Percentiles rank a stretch among this genome's conserved stretches.
Evolutionary conservation across 495 filamentous ascomycete species (phyloP).

Genomic region (Aspergillus sparsus): DNA sequence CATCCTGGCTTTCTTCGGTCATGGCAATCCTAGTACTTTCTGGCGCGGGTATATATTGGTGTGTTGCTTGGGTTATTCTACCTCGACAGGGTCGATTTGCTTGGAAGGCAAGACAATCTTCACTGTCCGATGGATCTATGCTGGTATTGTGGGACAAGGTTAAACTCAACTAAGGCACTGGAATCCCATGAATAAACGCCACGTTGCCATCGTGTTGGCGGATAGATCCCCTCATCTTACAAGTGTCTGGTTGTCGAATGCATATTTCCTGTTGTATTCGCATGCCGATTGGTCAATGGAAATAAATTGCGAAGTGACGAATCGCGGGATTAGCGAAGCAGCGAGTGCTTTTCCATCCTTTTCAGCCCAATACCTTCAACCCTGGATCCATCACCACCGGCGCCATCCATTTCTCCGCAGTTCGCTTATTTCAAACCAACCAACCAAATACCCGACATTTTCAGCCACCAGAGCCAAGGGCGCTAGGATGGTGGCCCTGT

Average conservation of each 20-base stretch:
- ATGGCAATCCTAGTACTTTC: conserved; percentile 38
- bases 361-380: not conserved
- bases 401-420: not conserved
- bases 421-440: not conserved
- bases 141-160: conserved; percentile 17
- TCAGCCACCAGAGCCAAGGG: not conserved
- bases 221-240: too few relatives aligned
- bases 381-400: not conserved
- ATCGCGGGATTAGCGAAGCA: too few relatives aligned
- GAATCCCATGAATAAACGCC: not conserved
- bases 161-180: conserved; percentile 1
- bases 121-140: conserved; percentile 6
- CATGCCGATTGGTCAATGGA: too few relatives aligned
- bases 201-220: not conserved
- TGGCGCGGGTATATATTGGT: conserved; percentile 37
- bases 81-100: conserved; percentile 7
- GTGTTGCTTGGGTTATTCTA: conserved; percentile 9
- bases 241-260: too few relatives aligned
- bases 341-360: not conserved
- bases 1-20: conserved; percentile 41
- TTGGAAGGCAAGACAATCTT: conserved; percentile 12
- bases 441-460: not conserved
- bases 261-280: too few relatives aligned
- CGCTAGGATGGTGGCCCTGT: not conserved
- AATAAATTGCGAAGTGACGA: too few relatives aligned